Conservation (phyloP, 768 basidiomycete species). For the Naganishia kalamii region DNA sequence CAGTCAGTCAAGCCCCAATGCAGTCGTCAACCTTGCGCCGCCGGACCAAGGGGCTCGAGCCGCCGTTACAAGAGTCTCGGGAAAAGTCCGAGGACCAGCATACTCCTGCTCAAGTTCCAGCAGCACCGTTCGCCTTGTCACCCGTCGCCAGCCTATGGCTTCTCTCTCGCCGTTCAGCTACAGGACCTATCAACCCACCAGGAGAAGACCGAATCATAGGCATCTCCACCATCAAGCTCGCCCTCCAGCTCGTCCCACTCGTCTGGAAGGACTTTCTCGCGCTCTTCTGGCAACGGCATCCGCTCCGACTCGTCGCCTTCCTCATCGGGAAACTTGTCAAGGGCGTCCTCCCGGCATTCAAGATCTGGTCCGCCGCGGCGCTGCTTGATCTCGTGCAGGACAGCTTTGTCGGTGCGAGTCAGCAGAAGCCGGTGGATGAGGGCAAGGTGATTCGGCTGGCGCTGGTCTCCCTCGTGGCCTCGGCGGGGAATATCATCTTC, state of each 20-base stretch:
- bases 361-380: constrained; percentile 28
- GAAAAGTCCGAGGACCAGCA: background rate
- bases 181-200: background rate
- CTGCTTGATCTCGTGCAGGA: constrained; percentile 34
- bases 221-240: constrained; percentile 24
- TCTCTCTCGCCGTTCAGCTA: background rate
- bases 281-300: constrained; percentile 25
- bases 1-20: background rate
- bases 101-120: background rate
- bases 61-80: background rate
- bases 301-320: constrained; percentile 21
- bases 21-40: background rate
- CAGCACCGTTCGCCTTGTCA: background rate
- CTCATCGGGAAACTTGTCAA: constrained; percentile 22
- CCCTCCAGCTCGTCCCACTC: constrained; percentile 22
- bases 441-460: constrained; percentile 24
- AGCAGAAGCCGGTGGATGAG: constrained; percentile 1
- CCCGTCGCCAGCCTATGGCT: constrained; percentile 8
- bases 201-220: constrained; percentile 30
- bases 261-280: constrained; percentile 21
- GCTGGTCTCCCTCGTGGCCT: constrained; percentile 1
- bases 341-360: constrained; percentile 28
- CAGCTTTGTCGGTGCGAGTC: constrained; percentile 20
- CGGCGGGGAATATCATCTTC: constrained; percentile 21
- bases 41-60: background rate